Evolutionary conservation across 495 filamentous ascomycete species (phyloP), one percentile per base, ranked within the genome.

Genomic region (Tuber aestivum): DNA sequence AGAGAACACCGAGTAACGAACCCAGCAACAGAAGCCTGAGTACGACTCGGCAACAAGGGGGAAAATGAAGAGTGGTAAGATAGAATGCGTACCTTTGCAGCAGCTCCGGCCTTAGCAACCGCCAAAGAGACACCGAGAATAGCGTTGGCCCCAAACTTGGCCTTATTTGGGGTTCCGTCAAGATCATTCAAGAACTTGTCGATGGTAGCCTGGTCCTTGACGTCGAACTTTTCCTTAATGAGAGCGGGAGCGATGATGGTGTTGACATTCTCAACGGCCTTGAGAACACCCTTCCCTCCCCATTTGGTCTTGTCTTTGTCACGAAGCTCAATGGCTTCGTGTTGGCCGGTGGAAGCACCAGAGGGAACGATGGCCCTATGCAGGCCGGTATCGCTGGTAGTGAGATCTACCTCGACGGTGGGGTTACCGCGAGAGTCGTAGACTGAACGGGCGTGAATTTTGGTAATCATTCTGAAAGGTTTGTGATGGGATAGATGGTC

Each of bases 341-440:
- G 94, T 86, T 97, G 94, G 82, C 95, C 94, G 82, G 95, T 97
- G 81, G 95, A 98, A 83, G 95, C 95, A 85, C 96, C 95, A 74
- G 95, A 97, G 80, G 95, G 95, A 79, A 99, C 96, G 86, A 98
- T 98, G 85, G 95, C 95, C 84, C 96, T 94, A 90, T 98, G 94
- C 61, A 99, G 91, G 82, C 96, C 96, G 81, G 92, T 95, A 23
- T 82, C 80, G 87, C 95, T 92, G 79, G 95, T 98, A 86, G 96
- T 91, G 84, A 99, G 90, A 85, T 98, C 96, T 80, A 98, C 96
- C 87, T 93, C 92, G n/a, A 85, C 82, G 41, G 82, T 83, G 70
- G 82, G 82, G 77, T 83, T 83, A 84, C 95, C 96, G 84, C 96
- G 96, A 85, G 95, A 98, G 90, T 99, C 96, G 89, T 99, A 99